Evolutionary conservation across 768 basidiomycete species (phyloP).

Genomic region (Mycena polygramma): DNA sequence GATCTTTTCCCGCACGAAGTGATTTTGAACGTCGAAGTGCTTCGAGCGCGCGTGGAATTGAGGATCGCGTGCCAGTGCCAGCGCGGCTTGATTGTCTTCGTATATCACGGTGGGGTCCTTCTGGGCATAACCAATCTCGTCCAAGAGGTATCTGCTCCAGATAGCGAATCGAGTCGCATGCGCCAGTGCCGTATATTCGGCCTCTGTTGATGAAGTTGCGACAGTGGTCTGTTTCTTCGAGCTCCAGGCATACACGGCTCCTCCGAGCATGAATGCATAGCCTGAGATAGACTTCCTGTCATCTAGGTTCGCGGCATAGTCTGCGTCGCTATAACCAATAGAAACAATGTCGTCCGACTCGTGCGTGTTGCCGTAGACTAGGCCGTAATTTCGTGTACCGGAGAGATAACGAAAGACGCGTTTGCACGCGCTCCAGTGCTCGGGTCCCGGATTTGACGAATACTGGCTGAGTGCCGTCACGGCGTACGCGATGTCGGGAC

Average conservation of each 20-base stretch:
- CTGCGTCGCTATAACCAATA: conserved; percentile 21
- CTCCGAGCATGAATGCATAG: conserved; percentile 27
- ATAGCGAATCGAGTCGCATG: too few species aligned
- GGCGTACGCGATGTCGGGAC: conserved; percentile 41
- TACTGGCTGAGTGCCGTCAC: conserved; percentile 36
- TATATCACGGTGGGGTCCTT: too few species aligned
- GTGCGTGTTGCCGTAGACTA: conserved; percentile 15
- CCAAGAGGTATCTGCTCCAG: too few species aligned
- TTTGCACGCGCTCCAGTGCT: conserved; percentile 50
- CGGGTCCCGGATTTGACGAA: conserved; percentile 37
- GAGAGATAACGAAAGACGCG: conserved; percentile 48
- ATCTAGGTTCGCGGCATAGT: conserved; percentile 25
- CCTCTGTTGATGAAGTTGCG: conserved; percentile 36
- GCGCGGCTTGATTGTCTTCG: too few species aligned
- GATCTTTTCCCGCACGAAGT: too few species aligned
- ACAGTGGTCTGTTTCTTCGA: conserved; percentile 43
- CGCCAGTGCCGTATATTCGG: conserved; percentile 46
- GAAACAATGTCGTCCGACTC: not conserved
- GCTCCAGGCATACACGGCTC: conserved; percentile 25
- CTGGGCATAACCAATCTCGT: too few species aligned
- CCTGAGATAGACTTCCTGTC: conserved; percentile 32
- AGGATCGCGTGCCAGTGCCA: too few species aligned
- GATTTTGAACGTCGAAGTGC: too few species aligned
- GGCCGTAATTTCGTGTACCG: conserved; percentile 41
- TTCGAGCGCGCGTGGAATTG: too few species aligned